Percentiles rank a stretch among this genome's conserved stretches.
These are phyloP conservation scores for Diaporthe sp. DNA, from an alignment of 2,329 filamentous ascomycete genomes.

Conservation along the genomic window DNA sequence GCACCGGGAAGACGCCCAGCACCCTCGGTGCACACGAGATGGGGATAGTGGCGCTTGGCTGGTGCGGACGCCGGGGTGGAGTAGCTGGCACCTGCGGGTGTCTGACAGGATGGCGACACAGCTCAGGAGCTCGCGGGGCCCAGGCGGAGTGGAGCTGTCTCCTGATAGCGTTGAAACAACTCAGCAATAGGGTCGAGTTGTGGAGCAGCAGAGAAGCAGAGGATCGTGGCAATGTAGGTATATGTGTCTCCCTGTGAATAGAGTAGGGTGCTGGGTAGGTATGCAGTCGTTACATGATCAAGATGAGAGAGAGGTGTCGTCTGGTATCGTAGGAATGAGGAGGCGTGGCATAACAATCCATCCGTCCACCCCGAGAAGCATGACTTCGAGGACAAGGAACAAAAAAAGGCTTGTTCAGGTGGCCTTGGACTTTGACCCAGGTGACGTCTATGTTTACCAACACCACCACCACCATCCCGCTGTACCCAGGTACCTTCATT, in stretches of 20 bases:
- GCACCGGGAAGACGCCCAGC: background rate
- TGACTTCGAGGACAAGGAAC: background rate
- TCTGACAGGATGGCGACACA: constrained; percentile 31
- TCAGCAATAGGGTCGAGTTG: constrained; percentile 19
- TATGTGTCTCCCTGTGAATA: background rate
- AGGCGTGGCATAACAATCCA: background rate
- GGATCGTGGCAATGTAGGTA: constrained; percentile 3
- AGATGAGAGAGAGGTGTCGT: background rate
- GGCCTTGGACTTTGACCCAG: constrained; percentile 12
- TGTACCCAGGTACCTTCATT: background rate
- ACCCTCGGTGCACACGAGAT: constrained; percentile 13
- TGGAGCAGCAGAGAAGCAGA: constrained; percentile 28
- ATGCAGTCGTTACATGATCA: background rate
- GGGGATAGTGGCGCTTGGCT: constrained; percentile 29
- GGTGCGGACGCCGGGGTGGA: constrained; percentile 13
- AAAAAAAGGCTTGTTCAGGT: constrained; percentile 25
- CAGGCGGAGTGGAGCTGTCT: constrained; percentile 19
- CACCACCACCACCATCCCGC: background rate
- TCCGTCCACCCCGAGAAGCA: background rate
- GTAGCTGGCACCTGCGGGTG: constrained; percentile 17
- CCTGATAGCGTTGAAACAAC: constrained; percentile 31
- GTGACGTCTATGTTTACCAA: constrained; percentile 18
- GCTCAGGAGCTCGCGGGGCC: constrained; percentile 23
- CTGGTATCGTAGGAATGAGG: background rate
- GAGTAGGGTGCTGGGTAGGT: constrained; percentile 2